Evolutionary conservation across 495 filamentous ascomycete species (phyloP), one percentile per base, ranked within the genome.

Genomic region (Cenococcum geophilum): DNA sequence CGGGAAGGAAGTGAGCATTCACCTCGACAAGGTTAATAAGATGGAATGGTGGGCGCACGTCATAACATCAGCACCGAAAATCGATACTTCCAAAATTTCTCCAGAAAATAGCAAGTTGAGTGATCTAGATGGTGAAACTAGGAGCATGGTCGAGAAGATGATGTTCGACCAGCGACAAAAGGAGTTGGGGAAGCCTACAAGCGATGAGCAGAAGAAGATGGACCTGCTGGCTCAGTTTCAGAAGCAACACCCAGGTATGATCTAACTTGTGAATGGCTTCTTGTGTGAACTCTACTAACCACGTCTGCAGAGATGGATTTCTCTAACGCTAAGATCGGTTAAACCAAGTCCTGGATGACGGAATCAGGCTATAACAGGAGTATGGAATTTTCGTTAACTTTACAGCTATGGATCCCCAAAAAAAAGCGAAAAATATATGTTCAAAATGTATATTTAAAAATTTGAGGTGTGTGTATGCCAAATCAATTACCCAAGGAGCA

Each of bases 121-220:
- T 59, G 93, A 98, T 75, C 77, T 98, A 60, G 95, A 98, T 71
- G 92, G 95, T 55, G 89, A 96, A 82, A 98, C 93, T 62, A 81
- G 93, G 61, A 79, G 83, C n/a, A 97, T 98, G 92, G 93, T 98
- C 45, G 93, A 98, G 85, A 98, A 98, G 82, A 97, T 98, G 93
- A 98, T 98, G 93, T 98, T 80, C 68, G 93, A 98, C 77, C 93
- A 98, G 81, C 79, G 88, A 49, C 91, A 96, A 80, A 97, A 97
- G 83, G 93, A 96, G 80, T 79, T 82, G 76, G 93, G 93, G 6
- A 82, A 85, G 71, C 87, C 88, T 67, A 89, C 84, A 22, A 93
- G 88, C 62, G 93, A 97, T 63, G 92, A 98, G 77, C 83, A 91
- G 78, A 85, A 86, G 78, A 97, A 98, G 82, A 73, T 81, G 75